Evolutionary conservation across 2,329 filamentous ascomycete species (phyloP), one percentile per base, ranked within the genome.

Genomic region (Ceratocystis lukuohia): DNA sequence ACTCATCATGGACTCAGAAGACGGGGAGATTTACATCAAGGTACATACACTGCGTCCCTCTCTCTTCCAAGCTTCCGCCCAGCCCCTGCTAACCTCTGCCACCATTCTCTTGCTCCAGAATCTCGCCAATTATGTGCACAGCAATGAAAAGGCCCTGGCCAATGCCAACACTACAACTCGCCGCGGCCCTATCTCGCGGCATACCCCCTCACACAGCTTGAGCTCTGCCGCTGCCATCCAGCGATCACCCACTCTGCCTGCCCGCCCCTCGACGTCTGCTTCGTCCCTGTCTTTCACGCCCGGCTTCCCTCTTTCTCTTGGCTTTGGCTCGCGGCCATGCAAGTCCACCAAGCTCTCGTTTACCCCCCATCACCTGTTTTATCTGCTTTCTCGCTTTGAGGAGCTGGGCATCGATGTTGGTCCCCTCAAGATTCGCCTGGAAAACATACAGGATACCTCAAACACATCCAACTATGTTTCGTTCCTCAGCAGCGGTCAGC

Each of bases 331-430:
- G 5, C 88, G 91, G 72, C 88, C 80, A 71, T 83, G 91, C 73
- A 96, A 96, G 78, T 90, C 92, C 22, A 89, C 90, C 50, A 96
- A 95, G 77, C 80, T 99, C 70, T 91, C 91, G 48, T 82, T 99
- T 69, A 97, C 94, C 12, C 90, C 94, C 22, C 94, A 99, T 74
- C 94, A 99, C 75, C 84, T 99, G 37, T 97, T 96, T 79, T 99
- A 96, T 75, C 84, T 99, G 41, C 84, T 99, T 65, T 96, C 91
- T 66, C 89, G 91, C 66, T 96, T 97, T 76, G 92, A 96, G 78
- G 93, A 96, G 70, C 82, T 97, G 68, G 86, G 86, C 68, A 94
- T 97, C 70, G 82, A 88, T 69, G 91, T 97, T 69, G 94, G 94
- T 3, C 91, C 93, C 41, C 96, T 96, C 92, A 96, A 94, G 73